phyloP scores from a whole-genome alignment of 108 stramenopile genomes.

The Skeletonema tropicum region DNA sequence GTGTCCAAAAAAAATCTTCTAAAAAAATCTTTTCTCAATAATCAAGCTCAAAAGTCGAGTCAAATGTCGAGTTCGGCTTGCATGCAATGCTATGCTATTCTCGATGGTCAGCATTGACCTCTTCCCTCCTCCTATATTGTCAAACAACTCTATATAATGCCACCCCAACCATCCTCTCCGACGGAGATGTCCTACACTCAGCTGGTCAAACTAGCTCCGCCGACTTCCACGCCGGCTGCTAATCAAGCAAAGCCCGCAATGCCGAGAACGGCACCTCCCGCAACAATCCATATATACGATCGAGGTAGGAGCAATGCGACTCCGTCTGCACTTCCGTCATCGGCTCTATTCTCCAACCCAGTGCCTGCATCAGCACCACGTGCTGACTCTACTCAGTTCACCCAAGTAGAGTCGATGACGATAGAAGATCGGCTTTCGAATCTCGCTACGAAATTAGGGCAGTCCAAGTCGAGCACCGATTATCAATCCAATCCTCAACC shows the following conservation, averaged over 20 bases:
- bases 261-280: not conserved
- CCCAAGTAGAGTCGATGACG: not conserved
- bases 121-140: too few relatives aligned
- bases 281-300: slow-evolving; percentile 9
- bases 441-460: slow-evolving; percentile 15
- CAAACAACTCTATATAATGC: not conserved
- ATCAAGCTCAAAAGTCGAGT: too few relatives aligned
- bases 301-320: not conserved
- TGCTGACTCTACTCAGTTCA: not conserved
- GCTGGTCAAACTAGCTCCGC: slow-evolving; percentile 1
- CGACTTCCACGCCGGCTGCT: not conserved
- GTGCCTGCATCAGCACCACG: not conserved
- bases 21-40: too few relatives aligned
- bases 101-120: too few relatives aligned
- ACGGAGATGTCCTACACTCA: slow-evolving; percentile 14
- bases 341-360: not conserved
- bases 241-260: not conserved
- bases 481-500: not conserved
- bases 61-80: too few relatives aligned
- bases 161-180: slow-evolving; percentile 5
- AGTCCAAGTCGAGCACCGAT: not conserved
- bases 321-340: not conserved
- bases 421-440: slow-evolving; percentile 24
- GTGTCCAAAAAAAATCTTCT: too few relatives aligned
- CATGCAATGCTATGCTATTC: too few relatives aligned